Conservation (phyloP, 257 asterid species). For the Plantago major region DNA sequence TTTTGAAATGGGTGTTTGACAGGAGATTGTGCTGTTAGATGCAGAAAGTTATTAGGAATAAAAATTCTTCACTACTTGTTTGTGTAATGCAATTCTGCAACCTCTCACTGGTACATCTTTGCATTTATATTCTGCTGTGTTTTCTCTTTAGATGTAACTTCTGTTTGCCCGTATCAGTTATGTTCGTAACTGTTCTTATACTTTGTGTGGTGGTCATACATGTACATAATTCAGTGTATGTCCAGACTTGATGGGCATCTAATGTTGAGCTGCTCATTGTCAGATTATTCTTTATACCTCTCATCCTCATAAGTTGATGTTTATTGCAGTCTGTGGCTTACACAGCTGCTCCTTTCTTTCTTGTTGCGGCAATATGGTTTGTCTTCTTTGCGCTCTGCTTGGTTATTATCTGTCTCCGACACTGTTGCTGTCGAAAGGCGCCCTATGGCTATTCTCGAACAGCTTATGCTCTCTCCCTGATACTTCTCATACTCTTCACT, state of each 20-base stretch:
- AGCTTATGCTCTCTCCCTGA: constrained; percentile 65
- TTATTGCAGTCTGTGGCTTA: constrained; percentile 57
- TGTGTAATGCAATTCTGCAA: neutral
- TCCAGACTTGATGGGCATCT: neutral
- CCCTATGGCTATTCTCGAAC: constrained; percentile 62
- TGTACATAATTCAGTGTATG: no score
- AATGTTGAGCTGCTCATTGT: neutral
- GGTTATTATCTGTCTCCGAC: constrained; percentile 37
- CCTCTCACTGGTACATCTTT: neutral
- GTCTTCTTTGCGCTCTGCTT: constrained; percentile 42
- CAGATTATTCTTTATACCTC: neutral
- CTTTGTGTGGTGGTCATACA: constrained; percentile 39
- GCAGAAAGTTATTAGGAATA: no score
- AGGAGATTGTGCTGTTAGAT: no score
- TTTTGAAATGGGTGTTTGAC: no score
- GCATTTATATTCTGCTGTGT: neutral
- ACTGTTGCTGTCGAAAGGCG: constrained; percentile 48
- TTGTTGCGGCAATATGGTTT: constrained; percentile 49
- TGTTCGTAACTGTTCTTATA: constrained; percentile 61
- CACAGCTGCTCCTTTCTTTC: constrained; percentile 54
- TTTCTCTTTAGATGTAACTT: neutral
- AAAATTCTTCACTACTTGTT: neutral
- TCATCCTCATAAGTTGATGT: constrained; percentile 10
- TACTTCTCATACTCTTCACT: constrained; percentile 53
- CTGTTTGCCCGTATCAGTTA: constrained; percentile 6